Percentiles rank a stretch among this genome's conserved stretches.
Evolutionary conservation across 164 flowering plant species (phyloP).

Genomic region (Santalum album): DNA sequence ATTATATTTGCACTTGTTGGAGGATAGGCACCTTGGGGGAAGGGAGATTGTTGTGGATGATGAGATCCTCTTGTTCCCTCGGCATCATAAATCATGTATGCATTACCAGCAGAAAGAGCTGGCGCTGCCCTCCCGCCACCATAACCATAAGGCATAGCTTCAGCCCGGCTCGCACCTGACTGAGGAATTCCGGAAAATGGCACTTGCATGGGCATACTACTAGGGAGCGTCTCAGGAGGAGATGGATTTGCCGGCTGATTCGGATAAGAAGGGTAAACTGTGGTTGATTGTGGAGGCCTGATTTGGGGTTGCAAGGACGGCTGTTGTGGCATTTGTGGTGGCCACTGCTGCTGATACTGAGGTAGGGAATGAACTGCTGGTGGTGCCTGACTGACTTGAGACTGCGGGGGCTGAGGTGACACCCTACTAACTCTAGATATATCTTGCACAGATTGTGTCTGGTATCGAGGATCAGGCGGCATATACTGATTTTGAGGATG

Average conservation of each 20-base stretch:
- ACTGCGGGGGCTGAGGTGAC: constrained; percentile 34
- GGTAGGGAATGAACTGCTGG: constrained; percentile 33
- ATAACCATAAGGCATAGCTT: constrained; percentile 56
- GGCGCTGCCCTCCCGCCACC: constrained; percentile 39
- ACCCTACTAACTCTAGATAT: constrained; percentile 27
- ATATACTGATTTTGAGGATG: constrained; percentile 44
- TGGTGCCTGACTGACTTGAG: constrained; percentile 44
- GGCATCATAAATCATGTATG: constrained; percentile 58
- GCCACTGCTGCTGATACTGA: constrained; percentile 67
- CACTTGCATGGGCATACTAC: constrained; percentile 65
- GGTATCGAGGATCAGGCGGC: constrained; percentile 47
- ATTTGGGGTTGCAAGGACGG: constrained; percentile 45
- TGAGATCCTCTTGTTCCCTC: constrained; percentile 52
- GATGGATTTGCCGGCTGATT: constrained; percentile 44
- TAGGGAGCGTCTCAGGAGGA: constrained; percentile 39
- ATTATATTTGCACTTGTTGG: constrained; percentile 23
- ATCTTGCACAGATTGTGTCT: constrained; percentile 44
- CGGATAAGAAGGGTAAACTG: constrained; percentile 45
- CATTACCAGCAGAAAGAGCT: constrained; percentile 39
- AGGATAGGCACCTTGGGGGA: constrained; percentile 50
- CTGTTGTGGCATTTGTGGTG: constrained; percentile 53
- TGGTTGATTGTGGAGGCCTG: constrained; percentile 31
- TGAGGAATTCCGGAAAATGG: constrained; percentile 46
- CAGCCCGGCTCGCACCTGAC: constrained; percentile 35
- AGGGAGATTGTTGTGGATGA: constrained; percentile 45